Conservation (phyloP, 106 monocot species). For the Iris macrosiphon region DNA sequence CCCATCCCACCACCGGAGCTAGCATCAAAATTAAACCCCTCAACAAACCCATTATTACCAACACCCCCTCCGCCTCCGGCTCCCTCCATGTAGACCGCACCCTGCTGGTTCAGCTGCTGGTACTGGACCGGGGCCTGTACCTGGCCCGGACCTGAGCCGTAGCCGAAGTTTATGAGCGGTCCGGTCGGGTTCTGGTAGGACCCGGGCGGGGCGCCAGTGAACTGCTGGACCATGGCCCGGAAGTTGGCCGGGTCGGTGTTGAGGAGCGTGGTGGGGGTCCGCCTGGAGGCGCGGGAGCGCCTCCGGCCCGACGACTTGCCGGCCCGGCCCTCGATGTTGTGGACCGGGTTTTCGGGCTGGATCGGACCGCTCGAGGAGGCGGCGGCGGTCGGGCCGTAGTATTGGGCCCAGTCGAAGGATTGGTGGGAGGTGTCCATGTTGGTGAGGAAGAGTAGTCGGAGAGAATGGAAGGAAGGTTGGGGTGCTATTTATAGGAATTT, state of each 20-base stretch:
- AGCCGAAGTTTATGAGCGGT: slow-evolving; percentile 18
- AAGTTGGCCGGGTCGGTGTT: slow-evolving; percentile 46
- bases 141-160: background rate
- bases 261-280: slow-evolving; percentile 37
- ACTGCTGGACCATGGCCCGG: slow-evolving; percentile 50
- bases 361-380: background rate
- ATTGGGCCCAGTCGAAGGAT: background rate
- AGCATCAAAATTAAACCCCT: background rate
- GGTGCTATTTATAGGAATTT: slow-evolving; percentile 1
- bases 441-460: background rate
- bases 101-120: background rate
- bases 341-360: background rate
- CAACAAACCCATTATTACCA: background rate
- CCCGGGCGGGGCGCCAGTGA: slow-evolving; percentile 32
- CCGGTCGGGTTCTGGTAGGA: background rate
- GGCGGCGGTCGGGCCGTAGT: background rate
- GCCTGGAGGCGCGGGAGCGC: slow-evolving; percentile 27
- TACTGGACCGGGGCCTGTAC: background rate
- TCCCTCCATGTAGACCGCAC: background rate
- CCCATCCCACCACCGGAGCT: background rate
- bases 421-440: background rate
- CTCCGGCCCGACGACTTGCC: slow-evolving; percentile 23
- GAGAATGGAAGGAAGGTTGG: background rate
- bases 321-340: slow-evolving; percentile 11
- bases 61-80: slow-evolving; percentile 11